Conservation (phyloP, 2,329 filamentous ascomycete genomes). For the Stagonosporopsis vannaccii region DNA sequence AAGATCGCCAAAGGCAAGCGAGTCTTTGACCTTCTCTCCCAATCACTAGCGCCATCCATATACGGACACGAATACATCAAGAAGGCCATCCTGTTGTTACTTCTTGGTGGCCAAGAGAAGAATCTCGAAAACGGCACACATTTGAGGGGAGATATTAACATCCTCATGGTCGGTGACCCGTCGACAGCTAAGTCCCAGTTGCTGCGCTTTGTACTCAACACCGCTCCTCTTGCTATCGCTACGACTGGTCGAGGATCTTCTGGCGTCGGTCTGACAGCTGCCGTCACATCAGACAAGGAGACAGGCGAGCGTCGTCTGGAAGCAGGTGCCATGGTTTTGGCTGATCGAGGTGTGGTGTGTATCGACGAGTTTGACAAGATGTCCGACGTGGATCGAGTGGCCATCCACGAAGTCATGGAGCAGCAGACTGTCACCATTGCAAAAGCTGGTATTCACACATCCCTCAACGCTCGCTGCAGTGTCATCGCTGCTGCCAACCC, state of each 20-base stretch:
- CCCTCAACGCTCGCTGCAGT: constrained; percentile 93
- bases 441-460: constrained; percentile 98
- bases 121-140: constrained; percentile 98
- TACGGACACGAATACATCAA: constrained; percentile 98
- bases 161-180: constrained; percentile 98
- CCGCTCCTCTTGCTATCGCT: constrained; percentile 92
- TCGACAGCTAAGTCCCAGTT: constrained; percentile 99
- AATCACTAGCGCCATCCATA: constrained; percentile 94
- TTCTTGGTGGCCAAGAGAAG: constrained; percentile 96
- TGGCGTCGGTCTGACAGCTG: constrained; percentile 95
- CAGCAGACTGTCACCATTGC: constrained; percentile 99
- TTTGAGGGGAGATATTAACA: constrained; percentile 97
- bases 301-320: constrained; percentile 94
- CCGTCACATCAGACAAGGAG: constrained; percentile 95
- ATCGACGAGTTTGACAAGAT: constrained; percentile 99
- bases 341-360: constrained; percentile 94
- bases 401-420: constrained; percentile 99
- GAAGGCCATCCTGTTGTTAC: constrained; percentile 93
- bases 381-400: constrained; percentile 96
- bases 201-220: constrained; percentile 95
- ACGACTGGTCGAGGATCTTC: constrained; percentile 97
- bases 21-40: constrained; percentile 89
- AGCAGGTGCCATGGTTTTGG: constrained; percentile 98
- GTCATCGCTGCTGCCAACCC: constrained; percentile 97
- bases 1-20: constrained; percentile 95